Percentiles rank a stretch among this genome's conserved stretches.
Conservation (phyloP, 1,139 yeast genomes). For the Scheffersomyces quercinus region DNA sequence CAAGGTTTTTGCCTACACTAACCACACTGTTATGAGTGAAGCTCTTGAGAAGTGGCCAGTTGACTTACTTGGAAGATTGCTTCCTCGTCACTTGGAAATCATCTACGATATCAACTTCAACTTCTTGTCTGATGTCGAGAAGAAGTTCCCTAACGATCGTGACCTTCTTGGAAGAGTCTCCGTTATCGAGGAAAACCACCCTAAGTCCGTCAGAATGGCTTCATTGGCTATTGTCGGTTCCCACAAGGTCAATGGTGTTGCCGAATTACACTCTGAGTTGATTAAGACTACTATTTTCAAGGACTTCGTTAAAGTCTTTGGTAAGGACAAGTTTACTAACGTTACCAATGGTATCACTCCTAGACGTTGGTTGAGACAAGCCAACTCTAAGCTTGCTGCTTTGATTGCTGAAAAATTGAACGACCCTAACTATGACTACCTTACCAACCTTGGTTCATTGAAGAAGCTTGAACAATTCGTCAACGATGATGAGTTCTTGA, state of each 20-base stretch:
- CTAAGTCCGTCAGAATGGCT: conserved; percentile 91
- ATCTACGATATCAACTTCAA: conserved; percentile 81
- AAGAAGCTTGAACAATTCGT: conserved; percentile 67
- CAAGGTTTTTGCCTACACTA: conserved; percentile 84
- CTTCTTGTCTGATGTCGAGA: conserved; percentile 77
- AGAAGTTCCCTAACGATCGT: conserved; percentile 66
- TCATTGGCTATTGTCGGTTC: conserved; percentile 88
- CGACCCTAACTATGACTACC: conserved; percentile 59
- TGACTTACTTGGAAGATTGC: conserved; percentile 68
- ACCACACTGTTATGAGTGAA: conserved; percentile 93
- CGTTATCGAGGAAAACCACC: conserved; percentile 76
- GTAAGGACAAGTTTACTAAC: conserved; percentile 80
- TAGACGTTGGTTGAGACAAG: conserved; percentile 94
- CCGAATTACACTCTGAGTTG: conserved; percentile 90
- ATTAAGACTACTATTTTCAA: conserved; percentile 87
- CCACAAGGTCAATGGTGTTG: conserved; percentile 93
- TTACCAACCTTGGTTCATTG: conserved; percentile 68
- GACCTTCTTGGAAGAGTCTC: conserved; percentile 73
- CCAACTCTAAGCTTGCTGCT: conserved; percentile 76
- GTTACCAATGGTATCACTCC: conserved; percentile 97
- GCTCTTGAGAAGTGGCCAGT: conserved; percentile 97
- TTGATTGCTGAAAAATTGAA: conserved; percentile 74
- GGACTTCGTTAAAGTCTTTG: conserved; percentile 83
- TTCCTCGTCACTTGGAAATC: conserved; percentile 91
- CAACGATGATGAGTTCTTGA: conserved; percentile 68